A percentile compares a stretch with the other conserved stretches of the same genome.
Evolutionary conservation across 1,284 basidiomycete species (phyloP).

Genomic region (Sanghuangporus sanghuang): DNA sequence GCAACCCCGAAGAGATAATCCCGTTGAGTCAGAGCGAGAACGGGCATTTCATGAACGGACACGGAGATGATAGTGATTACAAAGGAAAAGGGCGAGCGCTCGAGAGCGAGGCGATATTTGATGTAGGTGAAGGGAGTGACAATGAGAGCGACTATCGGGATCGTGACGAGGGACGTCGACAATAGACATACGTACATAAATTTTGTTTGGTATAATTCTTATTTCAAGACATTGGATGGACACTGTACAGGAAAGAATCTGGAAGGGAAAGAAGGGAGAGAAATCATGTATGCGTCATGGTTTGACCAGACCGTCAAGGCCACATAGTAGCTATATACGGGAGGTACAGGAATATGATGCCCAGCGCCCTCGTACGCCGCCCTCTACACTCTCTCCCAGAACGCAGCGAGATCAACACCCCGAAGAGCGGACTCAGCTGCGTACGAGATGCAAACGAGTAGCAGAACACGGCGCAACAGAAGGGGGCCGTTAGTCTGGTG

Average conservation of each 20-base stretch:
- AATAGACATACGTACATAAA: constrained; percentile 1
- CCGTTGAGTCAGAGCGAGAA: constrained; percentile 41
- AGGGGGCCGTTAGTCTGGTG: constrained; percentile 56
- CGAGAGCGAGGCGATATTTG: constrained; percentile 35
- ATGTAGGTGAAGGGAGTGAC: constrained; percentile 39
- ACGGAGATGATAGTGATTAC: constrained; percentile 26
- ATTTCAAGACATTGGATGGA: not conserved
- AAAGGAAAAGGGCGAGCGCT: constrained; percentile 40
- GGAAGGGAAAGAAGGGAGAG: not conserved
- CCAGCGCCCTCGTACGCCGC: constrained; percentile 35
- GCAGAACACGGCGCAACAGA: constrained; percentile 29
- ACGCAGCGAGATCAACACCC: constrained; percentile 46
- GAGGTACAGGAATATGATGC: constrained; percentile 77
- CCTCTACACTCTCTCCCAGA: constrained; percentile 31
- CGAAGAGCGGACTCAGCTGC: constrained; percentile 35
- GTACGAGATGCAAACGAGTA: constrained; percentile 28
- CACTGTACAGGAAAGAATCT: not conserved
- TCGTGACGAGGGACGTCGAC: constrained; percentile 1
- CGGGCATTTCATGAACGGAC: constrained; percentile 30
- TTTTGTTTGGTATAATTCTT: not conserved
- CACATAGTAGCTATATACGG: constrained; percentile 72
- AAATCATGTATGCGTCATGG: constrained; percentile 61
- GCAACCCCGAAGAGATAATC: constrained; percentile 48
- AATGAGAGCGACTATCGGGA: constrained; percentile 30
- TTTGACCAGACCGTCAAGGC: constrained; percentile 74